Conservation (phyloP, 164 flowering plant species). For the Chloranthus sessilifolius region DNA sequence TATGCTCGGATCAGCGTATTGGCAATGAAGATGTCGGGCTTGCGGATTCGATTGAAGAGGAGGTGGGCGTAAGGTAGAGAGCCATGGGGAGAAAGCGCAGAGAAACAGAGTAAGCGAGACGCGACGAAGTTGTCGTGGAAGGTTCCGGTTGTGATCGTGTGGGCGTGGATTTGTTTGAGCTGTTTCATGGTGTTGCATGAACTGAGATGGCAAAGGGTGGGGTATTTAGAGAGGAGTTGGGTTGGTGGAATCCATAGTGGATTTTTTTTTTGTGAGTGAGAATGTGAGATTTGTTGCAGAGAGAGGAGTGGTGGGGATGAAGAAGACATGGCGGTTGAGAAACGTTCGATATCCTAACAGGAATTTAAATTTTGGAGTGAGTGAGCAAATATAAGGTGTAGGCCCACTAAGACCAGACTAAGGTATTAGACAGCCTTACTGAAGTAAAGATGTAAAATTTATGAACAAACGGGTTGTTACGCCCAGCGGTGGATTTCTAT, state of each 20-base stretch:
- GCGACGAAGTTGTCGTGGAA: conserved; percentile 22
- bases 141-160: conserved; percentile 23
- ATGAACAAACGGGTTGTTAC: too few species aligned
- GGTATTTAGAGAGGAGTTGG: conserved; percentile 19
- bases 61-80: conserved; percentile 21
- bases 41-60: conserved; percentile 15
- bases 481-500: too few species aligned
- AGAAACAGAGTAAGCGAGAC: conserved; percentile 26
- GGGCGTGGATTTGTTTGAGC: conserved; percentile 32
- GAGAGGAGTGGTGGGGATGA: background rate
- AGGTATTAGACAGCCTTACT: too few species aligned
- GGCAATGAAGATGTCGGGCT: conserved; percentile 22
- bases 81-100: conserved; percentile 29
- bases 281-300: background rate
- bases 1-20: conserved; percentile 24
- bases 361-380: conserved; percentile 7
- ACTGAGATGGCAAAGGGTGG: conserved; percentile 18
- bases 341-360: background rate
- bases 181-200: conserved; percentile 27
- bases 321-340: conserved; percentile 7
- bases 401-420: too few species aligned
- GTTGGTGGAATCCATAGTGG: conserved; percentile 24
- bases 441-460: too few species aligned
- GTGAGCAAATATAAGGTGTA: too few species aligned
- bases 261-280: conserved; percentile 7